Percentiles rank a stretch among this genome's conserved stretches.
Conservation (phyloP, 495 filamentous ascomycete species). For the Aspergillus bridgeri region DNA sequence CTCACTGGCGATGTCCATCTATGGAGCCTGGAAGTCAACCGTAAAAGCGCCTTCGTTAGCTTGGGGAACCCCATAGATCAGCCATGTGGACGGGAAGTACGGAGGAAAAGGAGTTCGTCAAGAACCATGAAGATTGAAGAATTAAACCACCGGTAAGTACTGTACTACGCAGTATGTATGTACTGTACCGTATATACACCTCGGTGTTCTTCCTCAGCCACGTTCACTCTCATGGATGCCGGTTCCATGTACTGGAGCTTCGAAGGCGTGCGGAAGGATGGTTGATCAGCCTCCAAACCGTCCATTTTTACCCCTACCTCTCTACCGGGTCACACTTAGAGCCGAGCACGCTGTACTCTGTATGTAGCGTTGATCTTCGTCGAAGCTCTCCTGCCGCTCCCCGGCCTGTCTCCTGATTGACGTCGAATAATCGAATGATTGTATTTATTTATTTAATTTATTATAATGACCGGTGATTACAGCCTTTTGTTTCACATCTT, state of each 20-base stretch:
- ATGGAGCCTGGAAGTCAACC: background rate
- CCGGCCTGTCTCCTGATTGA: background rate
- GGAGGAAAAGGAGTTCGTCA: background rate
- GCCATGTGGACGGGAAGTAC: background rate
- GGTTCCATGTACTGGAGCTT: background rate
- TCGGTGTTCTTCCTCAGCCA: too few species aligned
- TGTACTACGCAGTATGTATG: too few species aligned
- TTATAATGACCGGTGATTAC: background rate
- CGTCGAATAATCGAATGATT: background rate
- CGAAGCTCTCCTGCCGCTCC: background rate
- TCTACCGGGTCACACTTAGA: background rate
- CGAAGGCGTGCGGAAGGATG: background rate
- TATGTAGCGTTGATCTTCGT: background rate
- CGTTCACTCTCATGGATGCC: too few species aligned
- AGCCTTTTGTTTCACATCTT: background rate
- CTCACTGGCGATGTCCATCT: slow-evolving; percentile 1
- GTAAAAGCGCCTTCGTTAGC: slow-evolving; percentile 9
- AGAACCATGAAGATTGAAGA: background rate
- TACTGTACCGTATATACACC: too few species aligned
- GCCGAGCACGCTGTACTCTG: background rate
- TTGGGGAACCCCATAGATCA: slow-evolving; percentile 9
- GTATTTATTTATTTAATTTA: background rate
- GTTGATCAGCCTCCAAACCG: background rate
- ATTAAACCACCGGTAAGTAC: too few species aligned
- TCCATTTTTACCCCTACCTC: background rate